phyloP scores from a whole-genome alignment of 2,329 filamentous ascomycete genomes.

The Phoma sp. region DNA sequence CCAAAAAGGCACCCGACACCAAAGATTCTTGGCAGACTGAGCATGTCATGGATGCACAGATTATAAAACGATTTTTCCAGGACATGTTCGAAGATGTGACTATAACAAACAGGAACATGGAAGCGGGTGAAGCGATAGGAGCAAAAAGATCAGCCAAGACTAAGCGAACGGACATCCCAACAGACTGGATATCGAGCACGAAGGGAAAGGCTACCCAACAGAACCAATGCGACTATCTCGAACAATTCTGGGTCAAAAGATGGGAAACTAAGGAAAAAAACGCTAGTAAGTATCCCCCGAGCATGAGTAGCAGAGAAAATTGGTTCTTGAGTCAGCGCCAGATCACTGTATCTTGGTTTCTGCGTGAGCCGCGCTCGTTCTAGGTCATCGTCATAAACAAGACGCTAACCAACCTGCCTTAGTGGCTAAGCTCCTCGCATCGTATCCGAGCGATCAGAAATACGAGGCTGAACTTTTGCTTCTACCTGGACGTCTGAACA shows the following conservation, averaged over 20 bases:
- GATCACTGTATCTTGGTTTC: neutral
- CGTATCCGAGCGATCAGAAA: neutral
- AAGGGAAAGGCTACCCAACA: neutral
- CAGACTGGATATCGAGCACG: neutral
- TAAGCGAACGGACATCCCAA: neutral
- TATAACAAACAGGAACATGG: neutral
- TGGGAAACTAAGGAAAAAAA: neutral
- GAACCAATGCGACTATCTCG: neutral
- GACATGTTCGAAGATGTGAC: neutral
- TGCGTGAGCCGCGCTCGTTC: neutral
- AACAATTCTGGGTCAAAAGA: slow-evolving; percentile 1
- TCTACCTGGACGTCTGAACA: slow-evolving; percentile 1
- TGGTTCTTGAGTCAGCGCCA: neutral
- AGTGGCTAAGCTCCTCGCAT: neutral
- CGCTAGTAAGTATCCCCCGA: neutral
- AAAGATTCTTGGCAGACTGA: neutral
- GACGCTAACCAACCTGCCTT: neutral
- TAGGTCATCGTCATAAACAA: neutral
- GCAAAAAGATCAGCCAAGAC: neutral
- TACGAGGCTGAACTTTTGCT: neutral
- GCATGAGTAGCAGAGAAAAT: neutral
- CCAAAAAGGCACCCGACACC: neutral
- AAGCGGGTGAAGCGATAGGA: neutral
- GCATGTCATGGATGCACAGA: slow-evolving; percentile 5
- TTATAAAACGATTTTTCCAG: neutral